A percentile compares a stretch with the other conserved stretches of the same genome.
Evolutionary conservation across 768 basidiomycete genomes (phyloP).

Genomic region (Xerocomellus dryophilus): DNA sequence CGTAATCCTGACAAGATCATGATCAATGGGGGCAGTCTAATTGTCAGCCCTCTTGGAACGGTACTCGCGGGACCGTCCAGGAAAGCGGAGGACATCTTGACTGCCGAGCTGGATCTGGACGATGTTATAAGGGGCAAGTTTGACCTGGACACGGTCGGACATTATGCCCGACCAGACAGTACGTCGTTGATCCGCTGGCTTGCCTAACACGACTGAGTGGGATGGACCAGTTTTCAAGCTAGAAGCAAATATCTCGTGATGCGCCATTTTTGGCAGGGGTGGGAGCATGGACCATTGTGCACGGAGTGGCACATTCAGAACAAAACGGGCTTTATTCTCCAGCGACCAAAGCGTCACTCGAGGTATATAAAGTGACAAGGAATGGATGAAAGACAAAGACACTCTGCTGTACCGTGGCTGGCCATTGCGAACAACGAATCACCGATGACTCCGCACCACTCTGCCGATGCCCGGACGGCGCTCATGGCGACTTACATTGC

Average conservation of each 20-base stretch:
- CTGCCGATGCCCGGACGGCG: constrained; percentile 37
- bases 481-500: constrained; percentile 29
- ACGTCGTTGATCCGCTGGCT: constrained; percentile 17
- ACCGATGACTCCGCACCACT: constrained; percentile 21
- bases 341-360: constrained; percentile 2
- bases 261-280: neutral
- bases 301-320: constrained; percentile 3
- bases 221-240: constrained; percentile 30
- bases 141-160: constrained; percentile 59
- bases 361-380: constrained; percentile 24
- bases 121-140: constrained; percentile 57
- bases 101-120: constrained; percentile 57
- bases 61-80: constrained; percentile 59
- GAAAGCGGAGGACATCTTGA: constrained; percentile 50
- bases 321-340: constrained; percentile 18
- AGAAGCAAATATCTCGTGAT: constrained; percentile 6
- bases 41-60: constrained; percentile 54
- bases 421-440: neutral
- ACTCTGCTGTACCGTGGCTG: neutral
- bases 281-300: neutral
- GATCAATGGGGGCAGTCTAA: constrained; percentile 61
- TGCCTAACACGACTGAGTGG: constrained; percentile 5
- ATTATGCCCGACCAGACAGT: constrained; percentile 61
- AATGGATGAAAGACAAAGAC: neutral
- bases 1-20: constrained; percentile 48